These are phyloP conservation scores for Globisporangium nunn DNA, from an alignment of 352 stramenopile species.

Conservation along the genomic window DNA sequence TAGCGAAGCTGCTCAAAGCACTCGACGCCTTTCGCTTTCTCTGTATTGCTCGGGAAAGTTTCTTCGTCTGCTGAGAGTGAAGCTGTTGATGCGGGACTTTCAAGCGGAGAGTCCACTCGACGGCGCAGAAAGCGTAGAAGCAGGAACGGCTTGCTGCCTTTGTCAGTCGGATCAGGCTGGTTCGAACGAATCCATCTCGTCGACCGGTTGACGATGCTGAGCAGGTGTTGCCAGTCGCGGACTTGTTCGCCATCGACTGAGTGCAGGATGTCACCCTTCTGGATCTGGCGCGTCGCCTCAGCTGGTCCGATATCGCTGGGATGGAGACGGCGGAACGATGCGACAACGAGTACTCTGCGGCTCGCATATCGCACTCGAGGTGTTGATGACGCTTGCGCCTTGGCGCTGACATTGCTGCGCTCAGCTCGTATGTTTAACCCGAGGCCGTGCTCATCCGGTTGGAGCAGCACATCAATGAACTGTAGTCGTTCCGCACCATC, in stretches of 20 bases:
- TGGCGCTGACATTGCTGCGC: background rate
- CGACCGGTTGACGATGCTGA: conserved; percentile 9
- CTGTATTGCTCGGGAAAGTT: background rate
- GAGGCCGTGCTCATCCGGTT: conserved; percentile 33
- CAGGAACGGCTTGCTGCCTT: conserved; percentile 19
- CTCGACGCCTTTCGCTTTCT: background rate
- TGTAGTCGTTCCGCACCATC: background rate
- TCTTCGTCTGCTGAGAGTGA: conserved; percentile 4
- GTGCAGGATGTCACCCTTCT: conserved; percentile 30
- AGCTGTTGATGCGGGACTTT: conserved; percentile 7
- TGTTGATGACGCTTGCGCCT: too few relatives aligned
- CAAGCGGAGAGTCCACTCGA: conserved; percentile 3
- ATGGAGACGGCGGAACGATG: conserved; percentile 39
- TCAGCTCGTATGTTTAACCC: conserved; percentile 30
- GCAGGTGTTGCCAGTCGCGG: conserved; percentile 22
- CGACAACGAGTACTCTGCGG: conserved; percentile 16
- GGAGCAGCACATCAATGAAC: conserved; percentile 43
- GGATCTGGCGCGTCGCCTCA: conserved; percentile 36
- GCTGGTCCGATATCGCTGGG: conserved; percentile 34
- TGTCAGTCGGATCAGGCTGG: background rate
- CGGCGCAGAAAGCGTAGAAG: conserved; percentile 35
- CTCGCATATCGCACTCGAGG: too few relatives aligned
- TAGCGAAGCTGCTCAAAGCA: background rate
- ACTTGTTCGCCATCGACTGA: conserved; percentile 35
- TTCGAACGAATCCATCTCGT: background rate